A percentile compares a stretch with the other conserved stretches of the same genome.
Conservation (phyloP, 2,329 filamentous ascomycete genomes). For the Leptographium radiaticola region DNA sequence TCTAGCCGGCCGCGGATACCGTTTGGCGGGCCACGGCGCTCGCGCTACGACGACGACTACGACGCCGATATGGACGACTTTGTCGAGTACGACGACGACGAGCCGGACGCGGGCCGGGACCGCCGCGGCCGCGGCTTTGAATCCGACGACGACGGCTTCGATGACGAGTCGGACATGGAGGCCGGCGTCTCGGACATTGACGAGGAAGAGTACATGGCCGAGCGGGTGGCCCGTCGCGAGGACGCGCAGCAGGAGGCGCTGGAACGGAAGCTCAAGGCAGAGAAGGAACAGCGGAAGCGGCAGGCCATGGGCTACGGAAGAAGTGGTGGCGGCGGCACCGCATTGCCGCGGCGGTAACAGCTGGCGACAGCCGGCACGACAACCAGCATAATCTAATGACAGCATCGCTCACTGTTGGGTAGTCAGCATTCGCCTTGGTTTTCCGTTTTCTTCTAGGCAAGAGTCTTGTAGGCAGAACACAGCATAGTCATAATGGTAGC, state of each 20-base stretch:
- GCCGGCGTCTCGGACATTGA: slow-evolving; percentile 63
- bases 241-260: slow-evolving; percentile 52
- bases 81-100: slow-evolving; percentile 48
- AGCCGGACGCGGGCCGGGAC: slow-evolving; percentile 23
- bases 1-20: slow-evolving; percentile 5
- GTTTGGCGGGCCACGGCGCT: slow-evolving; percentile 13
- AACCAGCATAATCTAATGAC: not conserved
- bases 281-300: slow-evolving; percentile 45
- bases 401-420: not conserved
- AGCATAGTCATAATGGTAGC: not conserved
- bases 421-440: no score
- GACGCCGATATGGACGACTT: slow-evolving; percentile 48
- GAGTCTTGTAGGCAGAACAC: not conserved
- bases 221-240: slow-evolving; percentile 50
- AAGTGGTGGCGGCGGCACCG: not conserved
- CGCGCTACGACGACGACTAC: slow-evolving; percentile 47
- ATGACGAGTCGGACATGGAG: slow-evolving; percentile 65
- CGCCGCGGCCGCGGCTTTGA: not conserved
- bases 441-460: no score
- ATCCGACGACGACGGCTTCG: slow-evolving; percentile 28
- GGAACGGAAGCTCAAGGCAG: slow-evolving; percentile 46
- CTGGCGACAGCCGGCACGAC: not conserved
- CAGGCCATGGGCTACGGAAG: not conserved
- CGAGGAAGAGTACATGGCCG: slow-evolving; percentile 52
- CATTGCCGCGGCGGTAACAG: not conserved